These are phyloP conservation scores for Haberlea rhodopensis DNA, from an alignment of 257 asterid species.

Conservation along the genomic window DNA sequence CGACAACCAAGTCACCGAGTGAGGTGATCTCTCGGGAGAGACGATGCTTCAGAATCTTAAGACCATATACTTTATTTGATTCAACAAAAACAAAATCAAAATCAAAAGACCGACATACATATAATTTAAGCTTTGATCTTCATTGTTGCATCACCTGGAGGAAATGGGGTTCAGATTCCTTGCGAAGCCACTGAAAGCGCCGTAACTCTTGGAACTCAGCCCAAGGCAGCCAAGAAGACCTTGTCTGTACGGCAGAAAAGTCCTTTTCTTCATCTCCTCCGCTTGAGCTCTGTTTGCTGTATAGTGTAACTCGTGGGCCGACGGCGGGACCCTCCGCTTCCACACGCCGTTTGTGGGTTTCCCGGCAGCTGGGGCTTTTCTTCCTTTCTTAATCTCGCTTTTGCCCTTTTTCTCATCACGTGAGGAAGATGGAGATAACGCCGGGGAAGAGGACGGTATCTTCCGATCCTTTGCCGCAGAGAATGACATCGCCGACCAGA, in stretches of 20 bases:
- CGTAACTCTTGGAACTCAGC: slow-evolving; percentile 86
- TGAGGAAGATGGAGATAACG: slow-evolving; percentile 45
- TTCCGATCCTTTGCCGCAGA: slow-evolving; percentile 44
- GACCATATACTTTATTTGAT: slow-evolving; percentile 18
- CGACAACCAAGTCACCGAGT: slow-evolving; percentile 14
- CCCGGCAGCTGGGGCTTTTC: slow-evolving; percentile 27
- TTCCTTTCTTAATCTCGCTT: slow-evolving; percentile 26
- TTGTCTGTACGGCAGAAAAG: slow-evolving; percentile 84
- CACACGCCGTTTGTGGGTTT: slow-evolving; percentile 52
- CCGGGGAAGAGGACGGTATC: slow-evolving; percentile 27
- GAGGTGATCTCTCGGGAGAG: slow-evolving; percentile 7
- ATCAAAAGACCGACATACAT: not conserved
- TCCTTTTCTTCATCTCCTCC: slow-evolving; percentile 97
- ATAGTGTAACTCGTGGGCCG: slow-evolving; percentile 92
- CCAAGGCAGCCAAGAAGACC: slow-evolving; percentile 93
- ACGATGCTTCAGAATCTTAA: slow-evolving; percentile 23
- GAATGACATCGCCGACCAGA: slow-evolving; percentile 58
- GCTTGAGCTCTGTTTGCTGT: slow-evolving; percentile 86
- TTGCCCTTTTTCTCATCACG: slow-evolving; percentile 41
- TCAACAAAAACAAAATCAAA: slow-evolving; percentile 2
- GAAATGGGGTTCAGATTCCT: slow-evolving; percentile 82
- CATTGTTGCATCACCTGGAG: slow-evolving; percentile 47
- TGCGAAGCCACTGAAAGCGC: slow-evolving; percentile 82
- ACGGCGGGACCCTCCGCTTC: slow-evolving; percentile 46
- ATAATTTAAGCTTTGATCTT: not conserved